Evolutionary conservation across 768 basidiomycete genomes (phyloP).

Genomic region (Amanita pseudoporphyria): DNA sequence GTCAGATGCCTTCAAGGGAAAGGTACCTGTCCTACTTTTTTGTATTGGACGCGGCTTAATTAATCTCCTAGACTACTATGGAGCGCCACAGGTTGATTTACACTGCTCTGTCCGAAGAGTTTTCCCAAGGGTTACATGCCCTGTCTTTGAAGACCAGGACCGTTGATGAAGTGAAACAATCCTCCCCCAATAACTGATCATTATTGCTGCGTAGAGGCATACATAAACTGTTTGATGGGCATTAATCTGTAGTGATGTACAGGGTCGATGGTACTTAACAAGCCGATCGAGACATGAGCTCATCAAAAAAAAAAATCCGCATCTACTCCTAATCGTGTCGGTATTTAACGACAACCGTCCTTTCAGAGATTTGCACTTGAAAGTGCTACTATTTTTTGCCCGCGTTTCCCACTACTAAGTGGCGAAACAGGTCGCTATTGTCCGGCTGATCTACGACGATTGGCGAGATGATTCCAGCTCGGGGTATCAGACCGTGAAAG

Average conservation of each 20-base stretch:
- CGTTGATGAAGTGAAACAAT: constrained; percentile 30
- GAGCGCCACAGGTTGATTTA: constrained; percentile 80
- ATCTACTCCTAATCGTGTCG: too few species aligned
- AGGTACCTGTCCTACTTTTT: constrained; percentile 39
- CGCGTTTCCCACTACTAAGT: background rate
- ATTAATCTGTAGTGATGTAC: background rate
- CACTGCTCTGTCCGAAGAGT: constrained; percentile 59
- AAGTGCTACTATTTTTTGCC: background rate
- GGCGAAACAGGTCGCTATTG: background rate
- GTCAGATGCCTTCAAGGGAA: constrained; percentile 63
- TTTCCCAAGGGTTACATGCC: constrained; percentile 65
- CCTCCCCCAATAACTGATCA: background rate
- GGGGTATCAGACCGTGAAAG: constrained; percentile 1
- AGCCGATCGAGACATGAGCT: background rate
- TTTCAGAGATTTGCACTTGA: background rate
- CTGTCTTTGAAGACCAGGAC: constrained; percentile 71
- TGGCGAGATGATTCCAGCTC: background rate
- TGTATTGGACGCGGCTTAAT: constrained; percentile 7
- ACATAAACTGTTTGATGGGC: background rate
- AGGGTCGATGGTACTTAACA: too few species aligned
- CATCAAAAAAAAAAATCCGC: background rate
- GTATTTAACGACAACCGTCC: background rate
- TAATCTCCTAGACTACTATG: constrained; percentile 46
- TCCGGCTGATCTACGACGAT: background rate
- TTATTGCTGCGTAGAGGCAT: background rate